Base-by-base conservation (phyloP, 352 stramenopile species). In the Globisporangium parvum region DNA sequence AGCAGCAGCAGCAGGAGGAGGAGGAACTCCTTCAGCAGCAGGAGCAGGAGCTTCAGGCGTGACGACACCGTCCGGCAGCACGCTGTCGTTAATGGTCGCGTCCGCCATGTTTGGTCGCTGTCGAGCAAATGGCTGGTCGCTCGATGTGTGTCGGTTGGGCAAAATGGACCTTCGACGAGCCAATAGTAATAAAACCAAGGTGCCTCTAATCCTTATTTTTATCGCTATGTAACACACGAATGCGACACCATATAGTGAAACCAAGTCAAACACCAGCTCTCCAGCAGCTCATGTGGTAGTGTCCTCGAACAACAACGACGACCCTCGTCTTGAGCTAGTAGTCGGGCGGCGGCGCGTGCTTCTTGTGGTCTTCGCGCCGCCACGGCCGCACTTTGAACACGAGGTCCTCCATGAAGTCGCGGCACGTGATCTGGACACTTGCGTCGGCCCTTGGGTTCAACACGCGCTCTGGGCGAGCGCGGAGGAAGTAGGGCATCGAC, bases 401-500 rank as follows among this genome's bases (percentile, higher is more conserved):
- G 18, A 82, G 63, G 21, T 93, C 72, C 58, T 92, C 81, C 81
- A 93, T 93, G 44, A 93, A 92, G 53, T 93, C 80, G 20, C 84
- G 73, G 37, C 73, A 87, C 21, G 76, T 88, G 47, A 91, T 66
- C 49, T 81, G 75, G 39, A 69, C 57, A 0, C 40, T 53, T 0
- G 42, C 28, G 2, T 66, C 59, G 0, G 74, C 71, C 18, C 63
- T 71, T 1, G 79, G 84, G 39, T 91, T 93, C 5, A 93, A 42
- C 10, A 77, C 74, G 31, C 62, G 66, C 24, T 85, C 57, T 6
- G 84, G 84, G 17, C 70, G 70, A 6, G 67, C 76, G 24, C 84
- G 65, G 35, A 93, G 56, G 57, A 92, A 93, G 54, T 88, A 93
- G 8, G 84, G 84, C 84, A 93, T 93, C 1, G 84, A 93, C 84